Evolutionary conservation across 805 yeast species (phyloP).

Genomic region (Yueomyces sinensis): DNA sequence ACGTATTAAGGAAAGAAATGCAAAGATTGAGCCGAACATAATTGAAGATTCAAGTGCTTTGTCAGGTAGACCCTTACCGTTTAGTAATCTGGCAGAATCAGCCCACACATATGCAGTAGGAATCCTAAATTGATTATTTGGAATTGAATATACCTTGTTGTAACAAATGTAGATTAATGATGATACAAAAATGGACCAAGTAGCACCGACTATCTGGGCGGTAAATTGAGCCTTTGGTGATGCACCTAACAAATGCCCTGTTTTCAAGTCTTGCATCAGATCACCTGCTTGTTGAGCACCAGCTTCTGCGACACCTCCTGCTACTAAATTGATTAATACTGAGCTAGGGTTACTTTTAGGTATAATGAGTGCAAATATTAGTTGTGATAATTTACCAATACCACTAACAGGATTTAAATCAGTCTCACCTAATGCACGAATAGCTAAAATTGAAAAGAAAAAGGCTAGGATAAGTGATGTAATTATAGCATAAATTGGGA

Average conservation of each 20-base stretch:
- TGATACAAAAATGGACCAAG: conserved; percentile 70
- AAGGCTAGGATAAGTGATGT: conserved; percentile 66
- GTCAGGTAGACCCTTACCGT: conserved; percentile 84
- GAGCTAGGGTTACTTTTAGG: conserved; percentile 69
- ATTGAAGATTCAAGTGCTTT: conserved; percentile 50
- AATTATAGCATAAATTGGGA: conserved; percentile 59
- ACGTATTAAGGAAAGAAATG: conserved; percentile 48
- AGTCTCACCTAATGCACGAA: conserved; percentile 91
- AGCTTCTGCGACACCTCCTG: conserved; percentile 96
- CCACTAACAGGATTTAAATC: conserved; percentile 96
- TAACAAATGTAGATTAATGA: conserved; percentile 74
- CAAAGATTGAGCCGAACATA: conserved; percentile 55
- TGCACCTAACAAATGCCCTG: conserved; percentile 86
- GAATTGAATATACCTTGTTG: conserved; percentile 72
- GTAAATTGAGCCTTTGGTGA: conserved; percentile 84
- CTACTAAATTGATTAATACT: conserved; percentile 72
- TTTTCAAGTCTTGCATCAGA: conserved; percentile 90
- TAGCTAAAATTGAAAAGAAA: conserved; percentile 72
- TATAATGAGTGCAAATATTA: conserved; percentile 69
- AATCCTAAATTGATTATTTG: conserved; percentile 66
- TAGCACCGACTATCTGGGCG: conserved; percentile 82
- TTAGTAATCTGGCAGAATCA: conserved; percentile 85
- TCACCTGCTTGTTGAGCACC: conserved; percentile 99
- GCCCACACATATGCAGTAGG: conserved; percentile 97
- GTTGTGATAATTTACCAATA: conserved; percentile 85